Evolutionary conservation across 2,329 filamentous ascomycete species (phyloP), one percentile per base, ranked within the genome.

Genomic region (Sclerotinia borealis): DNA sequence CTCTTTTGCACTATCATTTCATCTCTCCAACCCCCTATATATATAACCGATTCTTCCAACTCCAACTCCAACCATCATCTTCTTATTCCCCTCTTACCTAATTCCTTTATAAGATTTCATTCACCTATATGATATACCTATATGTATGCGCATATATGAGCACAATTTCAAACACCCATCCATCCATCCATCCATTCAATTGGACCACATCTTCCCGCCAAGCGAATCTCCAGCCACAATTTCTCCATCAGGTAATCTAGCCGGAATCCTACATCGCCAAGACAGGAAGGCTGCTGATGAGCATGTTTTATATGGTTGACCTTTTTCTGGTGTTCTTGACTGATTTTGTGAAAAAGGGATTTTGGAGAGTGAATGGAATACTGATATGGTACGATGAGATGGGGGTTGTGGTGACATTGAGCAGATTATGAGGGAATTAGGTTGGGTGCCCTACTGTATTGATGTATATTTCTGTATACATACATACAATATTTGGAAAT

Each of bases 401-500:
- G 50, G 0, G 17, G 17, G 41, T 9, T 13, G 37, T 17, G 19
- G 8, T 39, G 25, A 15, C 17, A 41, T 54, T 22, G 59, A 61
- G 59, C 59, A 61, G 29, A 9, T 55, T 61, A 54, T 54, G 49
- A 61, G 59, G 39, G 27, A 61, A 47, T 55, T 55, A 47, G 29
- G 8, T 29, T 8, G 22, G 9, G 5, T 31, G 9, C 4, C 52
- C 39, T 55, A 37, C 22, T 41, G 25, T n/a, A n/a, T n/a, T n/a
- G n/a, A n/a, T 34, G n/a, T 13, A 34, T 36, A 19, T n/a, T 31
- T 34, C 10, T 25, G 22, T 34, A 13, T 51, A 34, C 17, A 25
- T 55, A 36, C 37, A n/a, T 55, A 3, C 47, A 50, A 36, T 31
- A 29, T 25, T 17, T 19, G 29, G 3, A 37, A 29, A 25, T 10